phyloP scores from a whole-genome alignment of 1,139 yeast genomes.

The Citeromyces hawaiiensis region DNA sequence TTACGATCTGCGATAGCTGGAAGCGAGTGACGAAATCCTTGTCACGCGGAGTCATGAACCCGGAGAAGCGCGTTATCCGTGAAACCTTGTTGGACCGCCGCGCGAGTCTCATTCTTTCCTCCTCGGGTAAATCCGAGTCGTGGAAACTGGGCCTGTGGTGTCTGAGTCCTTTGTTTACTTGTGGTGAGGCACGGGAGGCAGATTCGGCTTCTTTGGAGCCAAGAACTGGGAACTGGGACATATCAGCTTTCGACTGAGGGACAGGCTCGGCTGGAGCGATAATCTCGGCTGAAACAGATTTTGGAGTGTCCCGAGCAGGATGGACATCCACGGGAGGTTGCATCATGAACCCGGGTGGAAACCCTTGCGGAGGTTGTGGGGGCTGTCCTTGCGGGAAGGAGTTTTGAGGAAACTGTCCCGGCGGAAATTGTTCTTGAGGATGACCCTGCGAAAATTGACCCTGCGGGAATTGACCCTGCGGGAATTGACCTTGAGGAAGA shows the following conservation, averaged over 20 bases:
- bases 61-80: constrained; percentile 71
- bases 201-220: constrained; percentile 1
- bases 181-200: background rate
- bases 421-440: constrained; percentile 11
- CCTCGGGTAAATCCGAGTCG: constrained; percentile 23
- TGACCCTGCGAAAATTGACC: constrained; percentile 1
- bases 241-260: background rate
- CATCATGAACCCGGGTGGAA: constrained; percentile 17
- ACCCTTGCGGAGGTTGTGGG: constrained; percentile 13
- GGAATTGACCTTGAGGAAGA: constrained; percentile 13
- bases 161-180: background rate
- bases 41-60: constrained; percentile 94
- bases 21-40: constrained; percentile 90
- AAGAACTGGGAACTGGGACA: constrained; percentile 1
- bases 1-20: constrained; percentile 89
- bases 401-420: constrained; percentile 14
- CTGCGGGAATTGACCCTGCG: background rate
- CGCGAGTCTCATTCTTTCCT: constrained; percentile 40
- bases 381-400: background rate
- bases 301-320: constrained; percentile 3
- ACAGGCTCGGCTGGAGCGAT: background rate
- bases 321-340: constrained; percentile 7
- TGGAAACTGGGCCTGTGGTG: background rate
- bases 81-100: constrained; percentile 71
- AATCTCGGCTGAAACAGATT: no score